Conservation (phyloP, 129 eudicot genomes). For the Solidago caesia region DNA sequence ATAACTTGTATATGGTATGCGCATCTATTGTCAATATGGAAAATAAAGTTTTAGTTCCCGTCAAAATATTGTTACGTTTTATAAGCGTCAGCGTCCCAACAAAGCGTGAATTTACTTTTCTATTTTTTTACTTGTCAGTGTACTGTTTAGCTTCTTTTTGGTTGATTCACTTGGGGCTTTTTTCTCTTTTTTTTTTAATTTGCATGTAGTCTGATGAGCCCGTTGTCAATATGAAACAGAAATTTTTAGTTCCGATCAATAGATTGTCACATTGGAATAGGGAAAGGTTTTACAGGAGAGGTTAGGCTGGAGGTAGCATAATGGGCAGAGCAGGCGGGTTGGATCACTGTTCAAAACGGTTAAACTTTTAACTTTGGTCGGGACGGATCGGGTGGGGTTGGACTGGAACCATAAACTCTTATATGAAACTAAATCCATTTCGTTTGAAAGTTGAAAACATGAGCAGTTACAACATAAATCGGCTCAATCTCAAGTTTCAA, state of each 20-base stretch:
- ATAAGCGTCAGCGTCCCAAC: no score
- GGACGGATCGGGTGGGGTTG: not conserved
- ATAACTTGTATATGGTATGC: no score
- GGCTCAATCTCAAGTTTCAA: not conserved
- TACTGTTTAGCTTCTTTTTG: no score
- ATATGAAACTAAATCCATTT: not conserved
- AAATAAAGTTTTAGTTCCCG: no score
- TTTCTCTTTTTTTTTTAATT: not conserved
- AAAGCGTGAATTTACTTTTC: no score
- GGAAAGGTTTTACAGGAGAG: not conserved
- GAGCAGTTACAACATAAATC: no score
- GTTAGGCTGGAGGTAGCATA: not conserved
- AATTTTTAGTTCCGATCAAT: not conserved
- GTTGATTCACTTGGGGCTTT: no score
- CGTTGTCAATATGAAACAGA: not conserved
- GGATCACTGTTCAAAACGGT: not conserved
- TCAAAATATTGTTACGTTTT: no score
- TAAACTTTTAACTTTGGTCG: not conserved
- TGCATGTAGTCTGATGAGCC: not conserved
- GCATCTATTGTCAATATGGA: no score
- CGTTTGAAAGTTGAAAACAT: not conserved
- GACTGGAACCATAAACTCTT: not conserved
- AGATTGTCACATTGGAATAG: not conserved
- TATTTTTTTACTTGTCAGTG: no score
- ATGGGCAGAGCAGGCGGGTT: not conserved